Evolutionary conservation across 768 basidiomycete species (phyloP).

Genomic region (Leccinum fibrillosum): DNA sequence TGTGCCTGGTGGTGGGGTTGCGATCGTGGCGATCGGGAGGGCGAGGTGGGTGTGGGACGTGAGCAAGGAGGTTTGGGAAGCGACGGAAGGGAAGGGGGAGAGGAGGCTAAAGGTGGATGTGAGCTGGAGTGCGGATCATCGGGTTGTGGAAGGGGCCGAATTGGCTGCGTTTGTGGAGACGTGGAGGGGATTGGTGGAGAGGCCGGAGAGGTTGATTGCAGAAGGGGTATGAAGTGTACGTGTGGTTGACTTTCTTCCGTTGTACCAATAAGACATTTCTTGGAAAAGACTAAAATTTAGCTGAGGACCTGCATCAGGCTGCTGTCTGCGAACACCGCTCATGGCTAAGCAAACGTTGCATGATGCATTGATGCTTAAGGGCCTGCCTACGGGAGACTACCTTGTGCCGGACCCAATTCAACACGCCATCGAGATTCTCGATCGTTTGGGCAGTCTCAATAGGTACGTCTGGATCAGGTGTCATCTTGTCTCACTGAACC

Average conservation of each 20-base stretch:
- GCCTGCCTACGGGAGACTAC: too few relatives aligned
- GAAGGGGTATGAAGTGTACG: constrained; percentile 35
- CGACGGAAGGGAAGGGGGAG: constrained; percentile 33
- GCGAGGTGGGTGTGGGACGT: constrained; percentile 80
- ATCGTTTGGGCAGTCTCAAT: too few relatives aligned
- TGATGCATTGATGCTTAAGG: too few relatives aligned
- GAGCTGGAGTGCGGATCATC: constrained; percentile 85
- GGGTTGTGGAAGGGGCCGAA: constrained; percentile 87
- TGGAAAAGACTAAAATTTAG: too few relatives aligned
- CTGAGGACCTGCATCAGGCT: too few relatives aligned
- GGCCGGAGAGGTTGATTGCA: constrained; percentile 65
- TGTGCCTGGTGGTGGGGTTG: constrained; percentile 79
- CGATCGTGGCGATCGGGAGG: constrained; percentile 78
- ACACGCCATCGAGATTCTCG: too few relatives aligned
- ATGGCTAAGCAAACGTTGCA: too few relatives aligned
- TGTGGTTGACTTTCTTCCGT: not conserved
- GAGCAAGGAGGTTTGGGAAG: constrained; percentile 36
- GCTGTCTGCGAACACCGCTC: too few relatives aligned
- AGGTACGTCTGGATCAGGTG: too few relatives aligned
- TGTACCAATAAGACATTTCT: not conserved
- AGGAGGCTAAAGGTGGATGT: constrained; percentile 58
- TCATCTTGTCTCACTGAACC: too few relatives aligned
- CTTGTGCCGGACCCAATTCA: too few relatives aligned
- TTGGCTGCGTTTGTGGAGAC: constrained; percentile 83
- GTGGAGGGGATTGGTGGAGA: constrained; percentile 80